These are phyloP conservation scores for Neurospora terricola DNA, from an alignment of 495 filamentous ascomycete species.

Conservation along the genomic window DNA sequence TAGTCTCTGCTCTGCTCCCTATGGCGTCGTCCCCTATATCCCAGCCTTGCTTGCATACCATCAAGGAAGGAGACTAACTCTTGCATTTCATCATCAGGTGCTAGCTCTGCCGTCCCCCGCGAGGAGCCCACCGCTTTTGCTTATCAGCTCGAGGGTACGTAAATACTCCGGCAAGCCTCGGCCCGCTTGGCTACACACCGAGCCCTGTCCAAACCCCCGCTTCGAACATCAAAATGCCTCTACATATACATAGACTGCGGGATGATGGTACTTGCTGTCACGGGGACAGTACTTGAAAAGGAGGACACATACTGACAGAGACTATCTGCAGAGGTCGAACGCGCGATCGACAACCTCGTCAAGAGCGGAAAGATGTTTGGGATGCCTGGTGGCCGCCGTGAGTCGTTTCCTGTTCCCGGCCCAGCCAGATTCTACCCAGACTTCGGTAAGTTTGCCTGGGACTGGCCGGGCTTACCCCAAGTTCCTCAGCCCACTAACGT, in stretches of 20 bases:
- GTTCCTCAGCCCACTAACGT: slow-evolving; percentile 18
- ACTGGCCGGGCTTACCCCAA: slow-evolving; percentile 18
- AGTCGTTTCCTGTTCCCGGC: slow-evolving; percentile 66
- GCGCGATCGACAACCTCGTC: slow-evolving; percentile 86
- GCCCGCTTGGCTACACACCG: background rate
- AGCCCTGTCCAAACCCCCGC: background rate
- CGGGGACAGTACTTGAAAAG: background rate
- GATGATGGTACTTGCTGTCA: background rate
- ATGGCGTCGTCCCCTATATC: background rate
- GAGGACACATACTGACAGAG: slow-evolving; percentile 10
- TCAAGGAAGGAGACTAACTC: slow-evolving; percentile 27
- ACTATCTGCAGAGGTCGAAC: slow-evolving; percentile 69
- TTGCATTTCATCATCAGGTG: slow-evolving; percentile 39
- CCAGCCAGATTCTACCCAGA: slow-evolving; percentile 48
- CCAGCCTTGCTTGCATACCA: slow-evolving; percentile 6
- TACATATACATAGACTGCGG: background rate
- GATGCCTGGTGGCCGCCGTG: slow-evolving; percentile 58
- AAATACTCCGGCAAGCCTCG: background rate
- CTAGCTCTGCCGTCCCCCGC: slow-evolving; percentile 64
- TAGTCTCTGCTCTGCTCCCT: slow-evolving; percentile 11
- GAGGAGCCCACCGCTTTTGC: slow-evolving; percentile 75
- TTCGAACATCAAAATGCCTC: background rate
- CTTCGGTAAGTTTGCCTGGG: slow-evolving; percentile 36
- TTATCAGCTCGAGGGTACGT: slow-evolving; percentile 88
- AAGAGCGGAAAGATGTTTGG: slow-evolving; percentile 92